Evolutionary conservation across 371 early-diverging fungal genomes (phyloP).

Genomic region (Mucor saturninus): DNA sequence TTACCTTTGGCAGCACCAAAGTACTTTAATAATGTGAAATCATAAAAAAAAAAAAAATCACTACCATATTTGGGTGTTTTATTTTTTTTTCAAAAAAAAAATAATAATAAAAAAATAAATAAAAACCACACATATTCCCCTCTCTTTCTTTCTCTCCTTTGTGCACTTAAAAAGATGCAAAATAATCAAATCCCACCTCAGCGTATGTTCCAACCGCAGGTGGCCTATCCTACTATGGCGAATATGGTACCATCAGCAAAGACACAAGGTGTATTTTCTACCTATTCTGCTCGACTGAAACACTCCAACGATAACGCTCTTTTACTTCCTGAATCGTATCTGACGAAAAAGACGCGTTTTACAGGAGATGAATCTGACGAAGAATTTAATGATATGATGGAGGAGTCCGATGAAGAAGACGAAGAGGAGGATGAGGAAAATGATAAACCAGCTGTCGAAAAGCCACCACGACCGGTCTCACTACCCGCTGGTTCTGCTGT

Average conservation of each 20-base stretch:
- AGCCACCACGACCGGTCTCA: not conserved
- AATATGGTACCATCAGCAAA: slow-evolving; percentile 23
- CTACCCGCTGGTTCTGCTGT: not conserved
- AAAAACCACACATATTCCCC: too few relatives aligned
- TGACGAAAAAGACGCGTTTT: slow-evolving; percentile 41
- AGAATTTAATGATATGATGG: slow-evolving; percentile 41
- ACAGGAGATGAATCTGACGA: slow-evolving; percentile 34
- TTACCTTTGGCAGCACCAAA: slow-evolving; percentile 82
- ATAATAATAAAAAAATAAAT: too few relatives aligned
- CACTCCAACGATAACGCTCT: slow-evolving; percentile 53
- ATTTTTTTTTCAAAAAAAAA: too few relatives aligned
- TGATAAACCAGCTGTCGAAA: not conserved
- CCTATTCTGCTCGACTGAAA: slow-evolving; percentile 48
- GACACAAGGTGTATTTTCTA: slow-evolving; percentile 50
- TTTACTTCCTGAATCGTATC: slow-evolving; percentile 46
- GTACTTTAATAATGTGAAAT: slow-evolving; percentile 58
- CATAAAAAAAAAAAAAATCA: slow-evolving; percentile 7
- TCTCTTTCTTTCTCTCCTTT: slow-evolving; percentile 7
- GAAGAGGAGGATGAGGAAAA: slow-evolving; percentile 9
- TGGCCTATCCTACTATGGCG: slow-evolving; percentile 29
- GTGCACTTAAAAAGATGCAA: slow-evolving; percentile 14
- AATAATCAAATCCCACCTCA: slow-evolving; percentile 14
- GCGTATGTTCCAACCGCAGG: slow-evolving; percentile 20
- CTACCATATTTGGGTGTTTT: not conserved
- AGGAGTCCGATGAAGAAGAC: slow-evolving; percentile 27